Percentiles rank a stretch among this genome's conserved stretches.
Conservation (phyloP, 352 stramenopile genomes). For the Thraustotheca clavata region DNA sequence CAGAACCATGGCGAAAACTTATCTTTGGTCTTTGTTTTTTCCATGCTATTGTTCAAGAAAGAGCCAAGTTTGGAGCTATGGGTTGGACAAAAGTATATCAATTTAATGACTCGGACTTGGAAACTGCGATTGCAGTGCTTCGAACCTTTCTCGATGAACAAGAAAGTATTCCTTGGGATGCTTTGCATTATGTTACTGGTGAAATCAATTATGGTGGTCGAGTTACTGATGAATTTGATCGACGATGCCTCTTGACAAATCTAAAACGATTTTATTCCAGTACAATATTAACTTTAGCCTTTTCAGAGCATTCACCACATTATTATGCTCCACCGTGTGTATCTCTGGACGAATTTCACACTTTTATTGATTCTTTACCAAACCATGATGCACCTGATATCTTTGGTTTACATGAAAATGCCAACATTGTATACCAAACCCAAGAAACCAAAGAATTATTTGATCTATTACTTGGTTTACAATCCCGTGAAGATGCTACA, state of each 20-base stretch:
- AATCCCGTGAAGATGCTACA: neutral
- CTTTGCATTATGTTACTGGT: slow-evolving; percentile 61
- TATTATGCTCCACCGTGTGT: neutral
- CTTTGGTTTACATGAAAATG: slow-evolving; percentile 78
- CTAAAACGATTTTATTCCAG: slow-evolving; percentile 52
- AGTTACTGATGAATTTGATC: slow-evolving; percentile 77
- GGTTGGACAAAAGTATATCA: slow-evolving; percentile 76
- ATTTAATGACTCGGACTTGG: slow-evolving; percentile 69
- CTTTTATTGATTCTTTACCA: slow-evolving; percentile 41
- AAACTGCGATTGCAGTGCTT: slow-evolving; percentile 56
- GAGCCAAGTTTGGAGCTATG: slow-evolving; percentile 59
- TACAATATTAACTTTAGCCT: slow-evolving; percentile 14
- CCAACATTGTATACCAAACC: slow-evolving; percentile 55
- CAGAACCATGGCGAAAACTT: slow-evolving; percentile 28
- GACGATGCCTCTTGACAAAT: slow-evolving; percentile 55
- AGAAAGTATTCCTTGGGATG: slow-evolving; percentile 54
- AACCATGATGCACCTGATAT: slow-evolving; percentile 35
- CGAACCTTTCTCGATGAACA: slow-evolving; percentile 32
- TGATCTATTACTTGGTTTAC: slow-evolving; percentile 5
- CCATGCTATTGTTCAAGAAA: slow-evolving; percentile 65
- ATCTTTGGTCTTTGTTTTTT: slow-evolving; percentile 73
- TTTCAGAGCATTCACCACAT: neutral
- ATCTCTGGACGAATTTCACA: slow-evolving; percentile 22
- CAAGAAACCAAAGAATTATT: slow-evolving; percentile 42
- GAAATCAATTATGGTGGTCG: slow-evolving; percentile 78